These are phyloP conservation scores for Dendrobium chrysotoxum DNA, from an alignment of 106 monocot genomes.

Conservation along the genomic window DNA sequence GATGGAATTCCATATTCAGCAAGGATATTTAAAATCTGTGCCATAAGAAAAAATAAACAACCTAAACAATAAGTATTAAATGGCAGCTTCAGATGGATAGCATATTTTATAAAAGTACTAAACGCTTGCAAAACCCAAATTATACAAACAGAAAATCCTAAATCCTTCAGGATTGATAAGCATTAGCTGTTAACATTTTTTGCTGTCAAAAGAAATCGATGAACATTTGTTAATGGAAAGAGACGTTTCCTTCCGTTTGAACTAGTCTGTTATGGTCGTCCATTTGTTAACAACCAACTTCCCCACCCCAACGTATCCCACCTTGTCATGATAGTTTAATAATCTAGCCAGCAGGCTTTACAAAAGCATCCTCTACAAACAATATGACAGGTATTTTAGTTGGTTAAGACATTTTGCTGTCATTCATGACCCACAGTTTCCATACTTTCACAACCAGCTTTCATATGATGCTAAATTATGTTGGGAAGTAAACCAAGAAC, in stretches of 20 bases:
- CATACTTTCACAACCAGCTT: too few species aligned
- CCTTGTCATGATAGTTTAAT: too few species aligned
- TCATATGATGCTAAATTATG: too few species aligned
- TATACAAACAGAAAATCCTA: not conserved
- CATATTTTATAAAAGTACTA: not conserved
- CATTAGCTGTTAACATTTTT: not conserved
- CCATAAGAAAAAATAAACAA: constrained; percentile 4
- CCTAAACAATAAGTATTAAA: not conserved
- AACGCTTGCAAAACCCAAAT: not conserved
- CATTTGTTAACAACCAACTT: not conserved
- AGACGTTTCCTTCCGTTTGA: not conserved
- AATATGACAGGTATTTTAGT: not conserved
- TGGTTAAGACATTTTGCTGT: not conserved
- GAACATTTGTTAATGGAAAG: not conserved
- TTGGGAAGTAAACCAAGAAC: too few species aligned
- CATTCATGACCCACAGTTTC: not conserved
- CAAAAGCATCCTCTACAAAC: not conserved
- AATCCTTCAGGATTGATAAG: not conserved
- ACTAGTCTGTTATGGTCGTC: not conserved
- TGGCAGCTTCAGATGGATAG: not conserved
- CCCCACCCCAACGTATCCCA: not conserved
- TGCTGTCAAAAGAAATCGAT: not conserved
- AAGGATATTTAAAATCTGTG: constrained; percentile 65
- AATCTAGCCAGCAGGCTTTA: not conserved
- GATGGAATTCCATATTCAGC: constrained; percentile 54